Conservation (phyloP, 345 rosid species). For the Ceriops tagal region DNA sequence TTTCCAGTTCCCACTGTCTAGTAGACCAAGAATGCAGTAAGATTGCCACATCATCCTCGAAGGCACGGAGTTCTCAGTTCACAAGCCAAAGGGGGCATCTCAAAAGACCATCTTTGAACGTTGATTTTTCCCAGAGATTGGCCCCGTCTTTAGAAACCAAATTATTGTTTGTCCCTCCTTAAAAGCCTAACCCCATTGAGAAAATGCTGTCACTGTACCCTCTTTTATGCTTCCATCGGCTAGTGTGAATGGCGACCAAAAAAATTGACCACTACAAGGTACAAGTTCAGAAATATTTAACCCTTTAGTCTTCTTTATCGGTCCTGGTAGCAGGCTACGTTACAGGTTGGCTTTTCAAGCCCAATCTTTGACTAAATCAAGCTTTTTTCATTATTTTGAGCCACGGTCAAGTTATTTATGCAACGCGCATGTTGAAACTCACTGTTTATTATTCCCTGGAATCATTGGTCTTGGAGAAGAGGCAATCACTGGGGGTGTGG, state of each 20-base stretch:
- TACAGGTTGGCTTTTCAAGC: constrained; percentile 5
- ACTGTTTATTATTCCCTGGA: not conserved
- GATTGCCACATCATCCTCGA: not conserved
- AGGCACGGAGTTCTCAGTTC: not conserved
- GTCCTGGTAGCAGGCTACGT: not conserved
- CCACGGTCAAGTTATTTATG: not conserved
- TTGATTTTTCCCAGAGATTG: constrained; percentile 1
- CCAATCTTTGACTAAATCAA: constrained; percentile 16
- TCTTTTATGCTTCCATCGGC: not conserved
- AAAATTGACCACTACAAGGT: not conserved
- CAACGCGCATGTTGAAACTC: not conserved
- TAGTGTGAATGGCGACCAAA: constrained; percentile 17
- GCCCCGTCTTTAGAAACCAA: constrained; percentile 9
- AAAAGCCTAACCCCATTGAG: constrained; percentile 13
- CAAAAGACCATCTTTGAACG: not conserved
- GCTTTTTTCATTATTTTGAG: not conserved
- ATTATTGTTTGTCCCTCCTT: constrained; percentile 5
- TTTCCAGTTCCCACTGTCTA: too few relatives aligned
- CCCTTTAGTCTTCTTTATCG: constrained; percentile 4
- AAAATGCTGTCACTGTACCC: not conserved
- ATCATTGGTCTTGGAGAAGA: constrained; percentile 12
- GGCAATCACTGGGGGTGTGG: constrained; percentile 7
- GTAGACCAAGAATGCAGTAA: too few relatives aligned
- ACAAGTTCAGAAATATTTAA: constrained; percentile 3
- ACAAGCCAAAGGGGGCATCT: not conserved